Conservation (phyloP, 2,329 filamentous ascomycete genomes). For the Talaromyces sp. region DNA sequence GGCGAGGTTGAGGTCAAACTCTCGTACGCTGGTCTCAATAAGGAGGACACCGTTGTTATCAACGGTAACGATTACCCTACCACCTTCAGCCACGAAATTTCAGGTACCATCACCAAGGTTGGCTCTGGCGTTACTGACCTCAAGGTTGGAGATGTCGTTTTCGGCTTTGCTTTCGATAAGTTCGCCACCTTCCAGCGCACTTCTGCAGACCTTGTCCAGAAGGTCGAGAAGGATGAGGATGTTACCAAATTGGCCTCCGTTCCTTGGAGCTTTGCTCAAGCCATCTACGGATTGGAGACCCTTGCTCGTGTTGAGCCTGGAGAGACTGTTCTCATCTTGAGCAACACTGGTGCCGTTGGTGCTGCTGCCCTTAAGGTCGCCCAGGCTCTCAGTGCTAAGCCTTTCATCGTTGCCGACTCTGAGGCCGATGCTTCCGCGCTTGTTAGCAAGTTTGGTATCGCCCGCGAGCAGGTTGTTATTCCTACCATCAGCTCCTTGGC, state of each 20-base stretch:
- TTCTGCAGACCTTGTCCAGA: neutral
- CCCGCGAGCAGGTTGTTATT: constrained; percentile 10
- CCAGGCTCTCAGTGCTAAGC: constrained; percentile 22
- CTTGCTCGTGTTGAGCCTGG: constrained; percentile 10
- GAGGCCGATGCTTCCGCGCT: constrained; percentile 11
- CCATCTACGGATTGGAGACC: constrained; percentile 18
- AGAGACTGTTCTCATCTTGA: constrained; percentile 33
- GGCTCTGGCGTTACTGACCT: constrained; percentile 3
- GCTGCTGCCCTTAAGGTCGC: constrained; percentile 29
- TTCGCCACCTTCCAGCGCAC: constrained; percentile 12
- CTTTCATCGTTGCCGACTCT: constrained; percentile 18
- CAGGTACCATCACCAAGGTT: neutral
- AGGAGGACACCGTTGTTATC: constrained; percentile 19
- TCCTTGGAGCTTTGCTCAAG: constrained; percentile 15
- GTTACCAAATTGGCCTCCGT: constrained; percentile 24
- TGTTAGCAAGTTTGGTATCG: constrained; percentile 12
- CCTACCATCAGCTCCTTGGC: constrained; percentile 13
- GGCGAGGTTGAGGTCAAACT: constrained; percentile 18
- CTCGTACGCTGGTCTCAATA: constrained; percentile 18
- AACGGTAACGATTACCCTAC: constrained; percentile 17
- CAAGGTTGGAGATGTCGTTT: constrained; percentile 17
- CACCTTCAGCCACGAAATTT: constrained; percentile 3
- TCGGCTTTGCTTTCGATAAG: constrained; percentile 10
- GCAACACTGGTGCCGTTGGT: constrained; percentile 30
- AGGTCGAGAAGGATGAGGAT: neutral